phyloP scores from a whole-genome alignment of 257 asterid species.

The Solanum phureja region DNA sequence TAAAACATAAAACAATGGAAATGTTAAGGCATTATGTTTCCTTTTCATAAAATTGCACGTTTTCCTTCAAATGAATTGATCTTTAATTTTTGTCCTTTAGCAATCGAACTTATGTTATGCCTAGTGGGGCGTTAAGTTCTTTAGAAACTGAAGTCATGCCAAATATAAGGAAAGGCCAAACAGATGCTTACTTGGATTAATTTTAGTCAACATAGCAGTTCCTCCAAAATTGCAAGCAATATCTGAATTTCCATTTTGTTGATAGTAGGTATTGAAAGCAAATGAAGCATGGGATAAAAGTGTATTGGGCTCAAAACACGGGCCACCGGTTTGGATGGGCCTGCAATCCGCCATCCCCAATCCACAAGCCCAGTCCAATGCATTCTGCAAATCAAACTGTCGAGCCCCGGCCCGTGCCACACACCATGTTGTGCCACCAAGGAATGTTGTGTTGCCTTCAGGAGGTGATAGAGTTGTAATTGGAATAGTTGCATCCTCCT shows the following conservation, averaged over 20 bases:
- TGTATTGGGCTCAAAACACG: conserved; percentile 59
- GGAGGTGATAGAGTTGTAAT: conserved; percentile 37
- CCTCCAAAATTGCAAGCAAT: conserved; percentile 90
- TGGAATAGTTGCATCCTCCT: conserved; percentile 21
- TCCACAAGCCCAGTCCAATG: conserved; percentile 89
- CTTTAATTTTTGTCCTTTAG: neutral
- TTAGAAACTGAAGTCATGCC: neutral
- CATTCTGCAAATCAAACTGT: conserved; percentile 40
- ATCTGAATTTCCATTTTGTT: conserved; percentile 64
- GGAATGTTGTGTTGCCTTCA: conserved; percentile 76
- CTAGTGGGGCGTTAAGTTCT: neutral
- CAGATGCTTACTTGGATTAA: conserved; percentile 47
- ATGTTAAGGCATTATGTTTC: neutral
- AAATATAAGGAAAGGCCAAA: neutral
- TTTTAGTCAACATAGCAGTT: conserved; percentile 39
- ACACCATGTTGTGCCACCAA: conserved; percentile 60
- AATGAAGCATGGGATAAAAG: conserved; percentile 61
- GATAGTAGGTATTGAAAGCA: conserved; percentile 77
- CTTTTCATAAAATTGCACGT: neutral
- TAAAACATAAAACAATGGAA: conserved; percentile 6
- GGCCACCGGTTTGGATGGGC: conserved; percentile 58
- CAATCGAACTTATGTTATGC: neutral
- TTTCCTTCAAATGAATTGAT: neutral
- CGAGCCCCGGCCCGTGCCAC: conserved; percentile 55
- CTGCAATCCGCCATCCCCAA: conserved; percentile 45